Evolutionary conservation across 2,329 filamentous ascomycete species (phyloP).

Genomic region (Bertia moriformis): DNA sequence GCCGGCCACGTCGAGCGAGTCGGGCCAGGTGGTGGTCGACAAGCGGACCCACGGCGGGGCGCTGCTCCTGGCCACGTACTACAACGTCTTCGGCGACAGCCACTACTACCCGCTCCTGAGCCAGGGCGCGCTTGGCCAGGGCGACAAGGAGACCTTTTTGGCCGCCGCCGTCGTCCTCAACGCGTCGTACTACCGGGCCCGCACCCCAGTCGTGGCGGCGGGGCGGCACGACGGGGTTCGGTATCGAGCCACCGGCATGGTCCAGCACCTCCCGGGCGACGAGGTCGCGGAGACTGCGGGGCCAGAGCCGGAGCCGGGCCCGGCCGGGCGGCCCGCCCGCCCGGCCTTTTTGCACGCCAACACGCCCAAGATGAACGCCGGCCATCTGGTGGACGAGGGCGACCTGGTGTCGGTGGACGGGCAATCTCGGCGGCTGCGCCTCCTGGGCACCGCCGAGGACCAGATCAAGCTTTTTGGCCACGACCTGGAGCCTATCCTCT

Average conservation of each 20-base stretch:
- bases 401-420: slow-evolving; percentile 19
- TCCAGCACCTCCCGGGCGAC: background rate
- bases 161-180: slow-evolving; percentile 23
- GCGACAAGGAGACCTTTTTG: slow-evolving; percentile 34
- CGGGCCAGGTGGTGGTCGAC: slow-evolving; percentile 26
- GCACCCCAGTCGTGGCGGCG: background rate
- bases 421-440: slow-evolving; percentile 19
- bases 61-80: slow-evolving; percentile 29
- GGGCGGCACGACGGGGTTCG: background rate
- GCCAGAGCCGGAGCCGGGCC: too few species aligned
- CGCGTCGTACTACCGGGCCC: slow-evolving; percentile 24
- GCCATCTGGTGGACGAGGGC: slow-evolving; percentile 12
- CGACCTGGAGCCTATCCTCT: slow-evolving; percentile 19
- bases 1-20: slow-evolving; percentile 21
- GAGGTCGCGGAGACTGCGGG: background rate
- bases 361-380: background rate
- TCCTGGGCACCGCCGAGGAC: slow-evolving; percentile 11
- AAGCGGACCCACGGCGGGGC: slow-evolving; percentile 23
- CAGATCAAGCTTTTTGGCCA: slow-evolving; percentile 18
- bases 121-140: slow-evolving; percentile 29
- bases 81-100: slow-evolving; percentile 28
- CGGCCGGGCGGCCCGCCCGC: too few species aligned
- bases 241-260: background rate
- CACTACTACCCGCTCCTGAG: slow-evolving; percentile 27
- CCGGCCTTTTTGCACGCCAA: background rate